Evolutionary conservation across 2,329 filamentous ascomycete species (phyloP).

Genomic region (Nemania diffusa): DNA sequence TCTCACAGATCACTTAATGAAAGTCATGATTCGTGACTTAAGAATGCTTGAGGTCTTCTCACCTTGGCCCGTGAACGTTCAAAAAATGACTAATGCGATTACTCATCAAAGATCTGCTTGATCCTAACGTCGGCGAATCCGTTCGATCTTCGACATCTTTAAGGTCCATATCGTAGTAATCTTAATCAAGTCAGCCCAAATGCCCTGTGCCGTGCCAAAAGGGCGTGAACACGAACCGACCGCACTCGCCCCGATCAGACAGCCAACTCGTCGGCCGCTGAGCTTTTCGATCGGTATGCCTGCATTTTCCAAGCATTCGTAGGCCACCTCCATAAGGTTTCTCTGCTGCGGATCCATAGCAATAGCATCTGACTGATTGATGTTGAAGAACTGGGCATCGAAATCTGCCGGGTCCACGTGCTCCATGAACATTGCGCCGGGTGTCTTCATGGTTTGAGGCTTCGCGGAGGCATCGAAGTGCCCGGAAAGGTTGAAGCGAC

Average conservation of each 20-base stretch:
- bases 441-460: constrained; percentile 50
- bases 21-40: no score
- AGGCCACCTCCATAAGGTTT: constrained; percentile 28
- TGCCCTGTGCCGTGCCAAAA: no score
- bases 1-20: no score
- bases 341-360: constrained; percentile 39
- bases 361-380: constrained; percentile 33
- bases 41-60: no score
- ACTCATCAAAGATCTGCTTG: constrained; percentile 39
- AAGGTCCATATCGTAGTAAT: constrained; percentile 29
- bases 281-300: constrained; percentile 21
- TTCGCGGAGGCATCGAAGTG: constrained; percentile 53
- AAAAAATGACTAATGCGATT: constrained; percentile 51
- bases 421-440: constrained; percentile 54
- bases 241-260: constrained; percentile 12
- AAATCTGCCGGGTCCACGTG: constrained; percentile 50
- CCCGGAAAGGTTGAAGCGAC: constrained; percentile 50
- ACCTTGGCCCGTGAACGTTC: constrained; percentile 48
- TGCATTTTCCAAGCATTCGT: constrained; percentile 33
- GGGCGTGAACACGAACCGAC: constrained; percentile 13
- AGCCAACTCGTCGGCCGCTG: constrained; percentile 9
- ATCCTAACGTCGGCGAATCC: constrained; percentile 41
- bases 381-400: constrained; percentile 49
- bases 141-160: constrained; percentile 31
- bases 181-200: no score